phyloP scores from a whole-genome alignment of 1,284 basidiomycete genomes.

The Malassezia restricta region DNA sequence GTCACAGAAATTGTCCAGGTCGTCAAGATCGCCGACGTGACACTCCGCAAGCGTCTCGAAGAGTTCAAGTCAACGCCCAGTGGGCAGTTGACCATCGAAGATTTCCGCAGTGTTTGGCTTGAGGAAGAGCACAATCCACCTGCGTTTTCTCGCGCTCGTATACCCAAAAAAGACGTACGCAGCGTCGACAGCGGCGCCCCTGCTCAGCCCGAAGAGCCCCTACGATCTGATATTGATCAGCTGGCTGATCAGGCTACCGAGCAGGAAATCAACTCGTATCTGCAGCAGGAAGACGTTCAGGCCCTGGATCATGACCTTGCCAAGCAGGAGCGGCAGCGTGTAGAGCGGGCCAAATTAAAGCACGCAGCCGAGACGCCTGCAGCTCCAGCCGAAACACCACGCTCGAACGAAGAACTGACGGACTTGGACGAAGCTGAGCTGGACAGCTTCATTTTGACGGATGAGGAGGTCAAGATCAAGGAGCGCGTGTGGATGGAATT shows the following conservation, averaged over 20 bases:
- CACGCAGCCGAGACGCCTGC: not conserved
- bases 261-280: constrained; percentile 30
- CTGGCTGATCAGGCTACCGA: constrained; percentile 35
- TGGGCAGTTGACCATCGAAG: constrained; percentile 70
- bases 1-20: constrained; percentile 85
- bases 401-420: constrained; percentile 22
- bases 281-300: constrained; percentile 26
- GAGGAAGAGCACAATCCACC: constrained; percentile 84
- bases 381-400: not conserved
- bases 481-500: constrained; percentile 93
- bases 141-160: constrained; percentile 57
- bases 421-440: constrained; percentile 79
- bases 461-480: constrained; percentile 76
- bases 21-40: constrained; percentile 92
- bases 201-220: not conserved
- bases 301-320: constrained; percentile 30
- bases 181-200: not conserved
- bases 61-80: constrained; percentile 86
- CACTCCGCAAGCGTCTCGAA: constrained; percentile 81
- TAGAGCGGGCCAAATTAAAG: constrained; percentile 23
- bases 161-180: constrained; percentile 54
- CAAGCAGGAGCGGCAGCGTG: constrained; percentile 24
- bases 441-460: constrained; percentile 64
- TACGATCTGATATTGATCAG: constrained; percentile 18
- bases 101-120: constrained; percentile 82